Evolutionary conservation across 2,329 filamentous ascomycete genomes (phyloP).

Genomic region (Arthroderma sp.): DNA sequence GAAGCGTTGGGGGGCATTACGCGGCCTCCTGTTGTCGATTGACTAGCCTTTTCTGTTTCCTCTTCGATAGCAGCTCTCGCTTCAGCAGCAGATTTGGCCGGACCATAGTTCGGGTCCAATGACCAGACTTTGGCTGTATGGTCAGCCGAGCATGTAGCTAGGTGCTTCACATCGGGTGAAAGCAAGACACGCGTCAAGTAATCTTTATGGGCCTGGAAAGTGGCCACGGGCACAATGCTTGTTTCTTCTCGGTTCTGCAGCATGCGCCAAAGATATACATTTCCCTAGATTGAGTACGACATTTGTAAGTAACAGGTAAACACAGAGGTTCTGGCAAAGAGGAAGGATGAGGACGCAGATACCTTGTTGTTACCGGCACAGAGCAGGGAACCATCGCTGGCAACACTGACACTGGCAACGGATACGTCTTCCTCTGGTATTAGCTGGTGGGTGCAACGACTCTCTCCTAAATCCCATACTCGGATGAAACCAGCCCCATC

Average conservation of each 20-base stretch:
- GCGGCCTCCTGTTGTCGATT: neutral
- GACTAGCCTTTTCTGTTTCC: neutral
- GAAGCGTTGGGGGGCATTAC: neutral
- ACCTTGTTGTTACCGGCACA: conserved; percentile 88
- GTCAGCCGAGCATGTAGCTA: conserved; percentile 86
- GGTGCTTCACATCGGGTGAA: conserved; percentile 84
- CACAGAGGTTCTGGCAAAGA: neutral
- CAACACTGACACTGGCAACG: conserved; percentile 88
- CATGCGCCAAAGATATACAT: conserved; percentile 95
- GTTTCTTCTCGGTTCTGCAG: conserved; percentile 71
- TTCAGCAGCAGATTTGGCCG: conserved; percentile 23
- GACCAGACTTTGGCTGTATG: conserved; percentile 96
- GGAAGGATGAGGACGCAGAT: conserved; percentile 17
- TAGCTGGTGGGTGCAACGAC: conserved; percentile 89
- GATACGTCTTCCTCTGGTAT: conserved; percentile 93
- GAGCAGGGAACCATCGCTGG: conserved; percentile 81
- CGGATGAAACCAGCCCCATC: conserved; percentile 84
- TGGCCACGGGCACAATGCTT: conserved; percentile 71
- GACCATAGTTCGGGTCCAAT: conserved; percentile 53
- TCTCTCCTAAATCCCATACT: conserved; percentile 94
- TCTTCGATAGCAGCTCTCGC: conserved; percentile 4
- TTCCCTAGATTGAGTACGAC: conserved; percentile 47
- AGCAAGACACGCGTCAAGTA: conserved; percentile 87
- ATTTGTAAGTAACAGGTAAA: neutral
- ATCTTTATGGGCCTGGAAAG: conserved; percentile 80